Percentiles rank a stretch among this genome's conserved stretches.
These are phyloP conservation scores for Suhomyces vadensis DNA, from an alignment of 805 yeast genomes.

Conservation along the genomic window DNA sequence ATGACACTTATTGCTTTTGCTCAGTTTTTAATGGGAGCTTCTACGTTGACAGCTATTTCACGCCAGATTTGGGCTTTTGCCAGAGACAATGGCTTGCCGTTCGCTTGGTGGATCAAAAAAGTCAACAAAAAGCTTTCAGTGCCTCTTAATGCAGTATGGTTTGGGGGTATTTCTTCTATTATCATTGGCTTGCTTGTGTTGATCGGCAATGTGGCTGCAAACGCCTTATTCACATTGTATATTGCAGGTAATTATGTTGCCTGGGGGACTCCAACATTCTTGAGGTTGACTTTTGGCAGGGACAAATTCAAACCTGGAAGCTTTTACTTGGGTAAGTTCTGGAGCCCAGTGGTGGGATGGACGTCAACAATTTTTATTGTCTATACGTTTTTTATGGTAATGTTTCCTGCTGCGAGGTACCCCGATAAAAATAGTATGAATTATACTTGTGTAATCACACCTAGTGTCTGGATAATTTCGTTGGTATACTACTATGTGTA, in stretches of 20 bases:
- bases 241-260: conserved; percentile 37
- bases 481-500: conserved; percentile 25
- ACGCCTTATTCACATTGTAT: conserved; percentile 40
- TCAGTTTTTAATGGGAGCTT: conserved; percentile 35
- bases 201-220: conserved; percentile 43
- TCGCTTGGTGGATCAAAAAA: conserved; percentile 34
- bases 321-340: conserved; percentile 39
- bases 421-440: conserved; percentile 28
- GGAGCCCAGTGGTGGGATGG: conserved; percentile 28
- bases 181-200: conserved; percentile 41
- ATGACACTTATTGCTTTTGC: conserved; percentile 36
- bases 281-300: conserved; percentile 37
- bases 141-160: conserved; percentile 42
- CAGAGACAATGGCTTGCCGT: conserved; percentile 45
- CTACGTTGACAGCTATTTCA: conserved; percentile 41
- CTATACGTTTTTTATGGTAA: conserved; percentile 38
- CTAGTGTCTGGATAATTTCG: conserved; percentile 31
- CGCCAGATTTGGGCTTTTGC: conserved; percentile 46
- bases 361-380: conserved; percentile 33
- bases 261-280: conserved; percentile 36
- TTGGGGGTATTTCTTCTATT: conserved; percentile 36
- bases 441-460: conserved; percentile 28
- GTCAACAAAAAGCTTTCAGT: conserved; percentile 40
- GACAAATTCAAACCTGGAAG: conserved; percentile 40
- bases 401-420: conserved; percentile 35